Percentiles rank a stretch among this genome's conserved stretches.
These are phyloP conservation scores for Aspergillus conjunctus DNA, from an alignment of 495 filamentous ascomycete genomes.

Conservation along the genomic window DNA sequence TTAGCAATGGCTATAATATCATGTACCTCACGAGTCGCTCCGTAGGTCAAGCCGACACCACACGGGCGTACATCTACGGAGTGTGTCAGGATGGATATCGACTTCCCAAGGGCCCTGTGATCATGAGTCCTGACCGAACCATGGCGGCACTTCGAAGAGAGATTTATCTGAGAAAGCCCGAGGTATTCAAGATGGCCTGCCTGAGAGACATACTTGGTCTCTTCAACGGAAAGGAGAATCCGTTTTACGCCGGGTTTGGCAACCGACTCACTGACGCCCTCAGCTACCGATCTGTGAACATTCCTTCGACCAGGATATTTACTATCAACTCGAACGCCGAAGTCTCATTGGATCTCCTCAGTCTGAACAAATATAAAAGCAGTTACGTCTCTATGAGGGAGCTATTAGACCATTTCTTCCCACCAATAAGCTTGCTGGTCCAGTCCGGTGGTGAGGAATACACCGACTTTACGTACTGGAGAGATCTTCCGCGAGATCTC, in stretches of 20 bases:
- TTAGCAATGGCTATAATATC: slow-evolving; percentile 95
- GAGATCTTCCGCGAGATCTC: slow-evolving; percentile 70
- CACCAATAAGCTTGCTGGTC: slow-evolving; percentile 73
- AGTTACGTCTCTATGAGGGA: slow-evolving; percentile 97
- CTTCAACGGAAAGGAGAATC: slow-evolving; percentile 75
- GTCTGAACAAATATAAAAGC: slow-evolving; percentile 91
- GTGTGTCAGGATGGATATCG: slow-evolving; percentile 85
- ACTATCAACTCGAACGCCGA: slow-evolving; percentile 99
- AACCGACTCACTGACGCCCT: slow-evolving; percentile 96
- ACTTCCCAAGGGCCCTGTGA: slow-evolving; percentile 86
- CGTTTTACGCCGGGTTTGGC: slow-evolving; percentile 97
- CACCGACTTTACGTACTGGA: slow-evolving; percentile 89
- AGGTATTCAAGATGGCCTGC: slow-evolving; percentile 99
- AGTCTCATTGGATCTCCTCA: slow-evolving; percentile 87
- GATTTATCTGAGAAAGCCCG: slow-evolving; percentile 92
- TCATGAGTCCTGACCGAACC: slow-evolving; percentile 91
- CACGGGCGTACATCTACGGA: slow-evolving; percentile 85
- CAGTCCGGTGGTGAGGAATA: slow-evolving; percentile 81
- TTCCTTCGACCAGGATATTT: slow-evolving; percentile 91
- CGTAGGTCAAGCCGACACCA: slow-evolving; percentile 91
- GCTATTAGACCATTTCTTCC: slow-evolving; percentile 96
- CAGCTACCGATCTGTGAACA: slow-evolving; percentile 93
- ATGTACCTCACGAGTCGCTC: slow-evolving; percentile 95
- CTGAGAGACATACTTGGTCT: slow-evolving; percentile 88
- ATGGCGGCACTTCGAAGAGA: slow-evolving; percentile 94